These are phyloP conservation scores for Dioscorea alata DNA, from an alignment of 106 monocot species.

Conservation along the genomic window DNA sequence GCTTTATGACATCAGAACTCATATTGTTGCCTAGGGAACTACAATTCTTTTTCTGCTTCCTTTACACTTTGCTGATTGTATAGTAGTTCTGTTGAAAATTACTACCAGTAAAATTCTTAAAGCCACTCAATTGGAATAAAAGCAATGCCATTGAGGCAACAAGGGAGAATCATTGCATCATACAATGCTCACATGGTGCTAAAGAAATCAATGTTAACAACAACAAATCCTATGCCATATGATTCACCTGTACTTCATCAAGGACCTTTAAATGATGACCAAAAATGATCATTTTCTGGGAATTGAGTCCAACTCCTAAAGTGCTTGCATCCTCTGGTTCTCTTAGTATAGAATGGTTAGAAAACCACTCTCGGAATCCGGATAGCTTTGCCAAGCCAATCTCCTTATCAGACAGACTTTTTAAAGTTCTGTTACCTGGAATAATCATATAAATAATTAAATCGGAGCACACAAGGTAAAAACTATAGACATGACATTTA, in stretches of 20 bases:
- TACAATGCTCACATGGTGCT: too few relatives aligned
- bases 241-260: conserved; percentile 87
- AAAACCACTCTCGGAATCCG: conserved; percentile 91
- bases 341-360: conserved; percentile 39
- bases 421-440: conserved; percentile 34
- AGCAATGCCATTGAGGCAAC: neutral
- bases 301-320: conserved; percentile 21
- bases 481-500: neutral
- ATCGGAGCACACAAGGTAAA: conserved; percentile 6
- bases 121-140: neutral
- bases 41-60: too few relatives aligned
- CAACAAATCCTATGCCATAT: neutral
- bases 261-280: conserved; percentile 96
- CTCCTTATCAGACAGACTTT: conserved; percentile 62
- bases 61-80: neutral
- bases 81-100: neutral
- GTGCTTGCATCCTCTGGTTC: conserved; percentile 22
- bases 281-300: conserved; percentile 88
- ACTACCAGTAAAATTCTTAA: neutral
- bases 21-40: too few relatives aligned
- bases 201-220: too few relatives aligned
- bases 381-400: conserved; percentile 89
- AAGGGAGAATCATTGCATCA: too few relatives aligned
- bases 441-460: conserved; percentile 5
- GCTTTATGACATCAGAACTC: too few relatives aligned